Conservation (phyloP, 1,284 basidiomycete genomes). For the Moesziomyces sp. region DNA sequence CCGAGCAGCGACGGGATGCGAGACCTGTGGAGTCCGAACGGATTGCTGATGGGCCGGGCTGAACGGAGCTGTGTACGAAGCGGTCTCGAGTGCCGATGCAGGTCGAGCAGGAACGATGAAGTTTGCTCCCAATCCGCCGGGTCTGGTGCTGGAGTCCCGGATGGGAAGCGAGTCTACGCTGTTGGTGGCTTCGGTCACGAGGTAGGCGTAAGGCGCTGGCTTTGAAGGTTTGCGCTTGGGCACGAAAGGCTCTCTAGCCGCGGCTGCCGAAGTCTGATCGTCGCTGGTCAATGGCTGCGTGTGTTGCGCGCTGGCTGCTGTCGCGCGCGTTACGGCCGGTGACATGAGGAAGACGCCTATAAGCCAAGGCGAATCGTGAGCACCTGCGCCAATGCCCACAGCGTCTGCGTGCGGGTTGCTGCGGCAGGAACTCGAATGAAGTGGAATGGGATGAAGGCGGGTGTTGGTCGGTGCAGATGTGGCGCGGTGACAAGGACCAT, state of each 20-base stretch:
- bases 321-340: constrained; percentile 36
- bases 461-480: too few relatives aligned
- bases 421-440: constrained; percentile 1
- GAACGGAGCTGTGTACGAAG: constrained; percentile 10
- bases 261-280: constrained; percentile 10
- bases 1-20: constrained; percentile 1
- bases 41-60: neutral
- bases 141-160: neutral
- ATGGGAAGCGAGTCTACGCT: constrained; percentile 30
- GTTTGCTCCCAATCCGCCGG: neutral
- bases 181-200: constrained; percentile 18
- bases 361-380: neutral
- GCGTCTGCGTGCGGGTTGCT: too few relatives aligned
- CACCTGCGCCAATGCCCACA: constrained; percentile 6
- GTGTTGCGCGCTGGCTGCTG: constrained; percentile 20
- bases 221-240: constrained; percentile 34
- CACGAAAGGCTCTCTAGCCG: constrained; percentile 27
- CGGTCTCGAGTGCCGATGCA: constrained; percentile 17
- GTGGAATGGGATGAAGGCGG: neutral
- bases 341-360: constrained; percentile 18
- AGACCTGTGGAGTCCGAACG: neutral
- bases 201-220: constrained; percentile 31
- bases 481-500: too few relatives aligned
- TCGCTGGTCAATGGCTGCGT: neutral
- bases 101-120: constrained; percentile 5